phyloP scores from a whole-genome alignment of 2,329 filamentous ascomycete species.

The Aspergillus ochraceus region DNA sequence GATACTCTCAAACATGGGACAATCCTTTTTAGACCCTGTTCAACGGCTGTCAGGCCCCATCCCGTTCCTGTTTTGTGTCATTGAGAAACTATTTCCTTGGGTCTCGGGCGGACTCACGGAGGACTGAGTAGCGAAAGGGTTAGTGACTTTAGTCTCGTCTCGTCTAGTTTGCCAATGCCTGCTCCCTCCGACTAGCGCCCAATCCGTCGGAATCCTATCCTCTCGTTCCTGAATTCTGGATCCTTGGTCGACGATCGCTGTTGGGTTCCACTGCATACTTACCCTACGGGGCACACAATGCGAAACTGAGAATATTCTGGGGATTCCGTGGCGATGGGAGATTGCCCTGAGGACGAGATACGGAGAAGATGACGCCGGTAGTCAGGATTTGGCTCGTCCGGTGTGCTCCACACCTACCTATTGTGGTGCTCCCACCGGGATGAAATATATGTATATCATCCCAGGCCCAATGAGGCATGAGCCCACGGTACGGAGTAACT shows the following conservation, averaged over 20 bases:
- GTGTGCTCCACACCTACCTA: no score
- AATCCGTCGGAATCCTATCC: background rate
- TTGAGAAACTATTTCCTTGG: background rate
- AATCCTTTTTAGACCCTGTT: background rate
- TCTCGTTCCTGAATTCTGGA: background rate
- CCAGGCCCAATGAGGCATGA: no score
- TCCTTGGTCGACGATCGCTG: background rate
- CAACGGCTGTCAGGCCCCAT: background rate
- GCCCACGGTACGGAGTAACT: no score
- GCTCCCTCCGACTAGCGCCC: background rate
- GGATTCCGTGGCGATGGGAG: background rate
- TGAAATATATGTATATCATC: background rate
- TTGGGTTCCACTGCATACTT: background rate
- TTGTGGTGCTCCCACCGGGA: no score
- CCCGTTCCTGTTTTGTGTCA: background rate
- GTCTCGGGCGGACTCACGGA: background rate
- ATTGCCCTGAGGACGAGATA: background rate
- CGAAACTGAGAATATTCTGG: background rate
- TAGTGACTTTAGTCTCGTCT: background rate
- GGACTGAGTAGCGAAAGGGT: background rate
- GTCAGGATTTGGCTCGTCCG: no score
- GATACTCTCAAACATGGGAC: no score
- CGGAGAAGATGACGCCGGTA: no score
- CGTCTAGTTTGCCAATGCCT: background rate
- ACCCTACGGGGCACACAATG: background rate